phyloP scores from a whole-genome alignment of 257 asterid genomes.

The Lycium ferocissimum region DNA sequence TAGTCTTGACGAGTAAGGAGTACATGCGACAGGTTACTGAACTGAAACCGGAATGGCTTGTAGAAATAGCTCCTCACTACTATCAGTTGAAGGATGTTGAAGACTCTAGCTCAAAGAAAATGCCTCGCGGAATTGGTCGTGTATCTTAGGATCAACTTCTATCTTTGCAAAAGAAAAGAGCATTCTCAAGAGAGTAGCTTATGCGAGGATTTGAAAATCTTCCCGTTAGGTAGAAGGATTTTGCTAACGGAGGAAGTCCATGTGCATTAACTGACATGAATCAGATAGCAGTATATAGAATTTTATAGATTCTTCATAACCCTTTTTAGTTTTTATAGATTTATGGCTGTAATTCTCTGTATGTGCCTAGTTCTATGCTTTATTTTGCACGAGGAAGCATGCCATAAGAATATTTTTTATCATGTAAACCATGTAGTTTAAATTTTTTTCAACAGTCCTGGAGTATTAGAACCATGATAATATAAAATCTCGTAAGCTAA shows the following conservation, averaged over 20 bases:
- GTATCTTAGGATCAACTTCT: neutral
- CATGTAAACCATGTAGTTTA: neutral
- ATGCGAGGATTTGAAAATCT: conserved; percentile 54
- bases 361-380: neutral
- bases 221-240: neutral
- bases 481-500: too few relatives aligned
- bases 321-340: neutral
- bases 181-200: neutral
- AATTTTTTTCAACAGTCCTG: too few relatives aligned
- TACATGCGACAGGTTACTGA: conserved; percentile 87
- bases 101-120: conserved; percentile 44
- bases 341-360: neutral
- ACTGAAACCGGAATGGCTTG: conserved; percentile 77
- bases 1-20: conserved; percentile 76
- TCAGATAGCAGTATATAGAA: neutral
- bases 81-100: conserved; percentile 72
- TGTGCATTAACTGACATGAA: too few relatives aligned
- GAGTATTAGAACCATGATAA: too few relatives aligned
- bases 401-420: too few relatives aligned
- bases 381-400: neutral
- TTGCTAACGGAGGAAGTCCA: neutral
- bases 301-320: neutral
- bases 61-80: conserved; percentile 80
- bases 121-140: conserved; percentile 11
- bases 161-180: conserved; percentile 38